These are phyloP conservation scores for Herpetospermum pedunculosum DNA, from an alignment of 306 rosid species.

Conservation along the genomic window DNA sequence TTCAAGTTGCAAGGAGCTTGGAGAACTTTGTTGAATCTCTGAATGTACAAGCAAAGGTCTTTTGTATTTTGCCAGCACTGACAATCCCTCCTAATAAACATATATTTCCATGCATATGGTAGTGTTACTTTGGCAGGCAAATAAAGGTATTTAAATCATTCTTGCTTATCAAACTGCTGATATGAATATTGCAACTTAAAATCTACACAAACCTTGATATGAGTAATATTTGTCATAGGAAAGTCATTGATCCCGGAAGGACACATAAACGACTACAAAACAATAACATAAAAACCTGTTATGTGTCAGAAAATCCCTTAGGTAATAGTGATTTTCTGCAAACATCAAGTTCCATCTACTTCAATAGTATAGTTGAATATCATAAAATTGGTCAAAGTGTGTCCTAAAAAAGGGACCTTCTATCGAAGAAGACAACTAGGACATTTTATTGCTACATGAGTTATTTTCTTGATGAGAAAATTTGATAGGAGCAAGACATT, in stretches of 20 bases:
- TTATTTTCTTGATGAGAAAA: background rate
- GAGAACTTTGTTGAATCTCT: conserved; percentile 50
- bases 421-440: background rate
- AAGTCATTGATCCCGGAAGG: conserved; percentile 94
- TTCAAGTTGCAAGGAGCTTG: conserved; percentile 23
- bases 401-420: background rate
- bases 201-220: conserved; percentile 51
- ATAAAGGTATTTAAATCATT: background rate
- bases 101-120: conserved; percentile 14
- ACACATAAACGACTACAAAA: conserved; percentile 84
- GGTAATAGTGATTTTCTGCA: background rate
- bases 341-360: background rate
- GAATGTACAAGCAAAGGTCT: conserved; percentile 84
- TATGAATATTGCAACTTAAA: background rate
- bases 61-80: conserved; percentile 70
- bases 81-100: conserved; percentile 60
- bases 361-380: background rate
- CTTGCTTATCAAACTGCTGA: background rate
- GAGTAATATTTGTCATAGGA: conserved; percentile 73
- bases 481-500: background rate
- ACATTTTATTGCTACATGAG: background rate
- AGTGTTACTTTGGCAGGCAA: background rate
- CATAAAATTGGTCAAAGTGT: background rate
- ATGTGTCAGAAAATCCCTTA: background rate
- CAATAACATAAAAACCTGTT: conserved; percentile 9